Evolutionary conservation across 768 basidiomycete genomes (phyloP).

Genomic region (Fomitopsis pulvina): DNA sequence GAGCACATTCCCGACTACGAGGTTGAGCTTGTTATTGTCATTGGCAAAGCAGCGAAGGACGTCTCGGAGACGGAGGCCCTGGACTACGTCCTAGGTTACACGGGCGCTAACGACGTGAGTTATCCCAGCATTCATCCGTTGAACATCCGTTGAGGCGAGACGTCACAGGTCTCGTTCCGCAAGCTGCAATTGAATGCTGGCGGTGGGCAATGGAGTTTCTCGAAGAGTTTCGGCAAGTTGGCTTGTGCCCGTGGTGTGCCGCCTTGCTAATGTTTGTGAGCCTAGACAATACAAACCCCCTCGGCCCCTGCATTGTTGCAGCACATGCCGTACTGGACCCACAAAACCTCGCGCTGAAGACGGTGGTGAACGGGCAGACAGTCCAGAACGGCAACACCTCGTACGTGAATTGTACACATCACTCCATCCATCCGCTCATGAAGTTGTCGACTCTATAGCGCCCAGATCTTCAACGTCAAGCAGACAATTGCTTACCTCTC

Average conservation of each 20-base stretch:
- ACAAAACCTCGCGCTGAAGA: conserved; percentile 54
- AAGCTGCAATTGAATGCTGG: conserved; percentile 70
- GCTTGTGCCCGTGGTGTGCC: not conserved
- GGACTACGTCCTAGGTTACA: conserved; percentile 82
- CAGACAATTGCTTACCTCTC: conserved; percentile 77
- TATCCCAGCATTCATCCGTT: not conserved
- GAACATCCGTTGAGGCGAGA: not conserved
- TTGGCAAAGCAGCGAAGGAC: conserved; percentile 75
- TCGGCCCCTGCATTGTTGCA: conserved; percentile 79
- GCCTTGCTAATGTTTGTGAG: not conserved
- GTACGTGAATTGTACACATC: conserved; percentile 38
- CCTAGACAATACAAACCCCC: conserved; percentile 60
- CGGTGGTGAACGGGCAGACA: conserved; percentile 56
- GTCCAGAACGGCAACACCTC: conserved; percentile 77
- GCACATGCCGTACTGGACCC: conserved; percentile 58
- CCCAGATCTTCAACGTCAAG: conserved; percentile 76
- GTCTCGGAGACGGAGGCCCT: conserved; percentile 77
- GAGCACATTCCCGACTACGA: conserved; percentile 79
- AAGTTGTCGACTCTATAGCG: conserved; percentile 31
- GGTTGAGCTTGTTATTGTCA: conserved; percentile 74
- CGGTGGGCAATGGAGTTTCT: conserved; percentile 77
- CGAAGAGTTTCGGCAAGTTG: conserved; percentile 72
- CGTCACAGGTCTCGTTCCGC: conserved; percentile 66
- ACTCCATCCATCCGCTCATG: not conserved
- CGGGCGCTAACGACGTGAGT: conserved; percentile 69